Evolutionary conservation across 306 rosid genomes (phyloP).

Genomic region (Casuarina glauca): DNA sequence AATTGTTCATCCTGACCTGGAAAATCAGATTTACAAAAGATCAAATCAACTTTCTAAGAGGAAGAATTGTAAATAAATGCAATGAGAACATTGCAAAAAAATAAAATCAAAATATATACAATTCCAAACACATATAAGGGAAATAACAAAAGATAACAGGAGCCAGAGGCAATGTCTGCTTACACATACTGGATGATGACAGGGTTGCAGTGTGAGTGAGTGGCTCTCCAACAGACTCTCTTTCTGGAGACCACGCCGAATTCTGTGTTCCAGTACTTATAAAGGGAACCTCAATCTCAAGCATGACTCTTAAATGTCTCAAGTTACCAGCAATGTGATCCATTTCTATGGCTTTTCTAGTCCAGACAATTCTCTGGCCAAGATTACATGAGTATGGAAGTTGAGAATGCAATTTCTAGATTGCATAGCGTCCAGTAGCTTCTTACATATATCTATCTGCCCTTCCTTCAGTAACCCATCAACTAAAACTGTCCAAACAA

Average conservation of each 20-base stretch:
- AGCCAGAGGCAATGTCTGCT: background rate
- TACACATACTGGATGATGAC: conserved; percentile 16
- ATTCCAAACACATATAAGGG: background rate
- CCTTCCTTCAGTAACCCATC: conserved; percentile 47
- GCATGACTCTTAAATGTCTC: conserved; percentile 21
- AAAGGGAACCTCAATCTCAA: conserved; percentile 18
- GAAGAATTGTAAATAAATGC: background rate
- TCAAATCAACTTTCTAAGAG: background rate
- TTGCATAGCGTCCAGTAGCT: conserved; percentile 42
- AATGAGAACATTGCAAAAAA: background rate
- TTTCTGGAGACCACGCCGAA: background rate
- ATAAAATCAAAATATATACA: background rate
- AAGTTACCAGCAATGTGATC: conserved; percentile 29
- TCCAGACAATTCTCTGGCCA: conserved; percentile 38
- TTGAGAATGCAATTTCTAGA: conserved; percentile 30
- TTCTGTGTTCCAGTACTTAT: background rate
- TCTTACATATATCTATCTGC: conserved; percentile 34
- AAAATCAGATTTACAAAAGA: background rate
- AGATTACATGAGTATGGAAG: conserved; percentile 36
- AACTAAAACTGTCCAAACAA: conserved; percentile 45
- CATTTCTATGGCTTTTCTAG: conserved; percentile 15
- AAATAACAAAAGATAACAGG: background rate
- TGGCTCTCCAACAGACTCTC: background rate
- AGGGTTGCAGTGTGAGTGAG: conserved; percentile 4
- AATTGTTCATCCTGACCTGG: background rate